Percentiles rank a stretch among this genome's conserved stretches.
phyloP scores from a whole-genome alignment of 176 grass and related monocot genomes.

The Raddia guianensis region DNA sequence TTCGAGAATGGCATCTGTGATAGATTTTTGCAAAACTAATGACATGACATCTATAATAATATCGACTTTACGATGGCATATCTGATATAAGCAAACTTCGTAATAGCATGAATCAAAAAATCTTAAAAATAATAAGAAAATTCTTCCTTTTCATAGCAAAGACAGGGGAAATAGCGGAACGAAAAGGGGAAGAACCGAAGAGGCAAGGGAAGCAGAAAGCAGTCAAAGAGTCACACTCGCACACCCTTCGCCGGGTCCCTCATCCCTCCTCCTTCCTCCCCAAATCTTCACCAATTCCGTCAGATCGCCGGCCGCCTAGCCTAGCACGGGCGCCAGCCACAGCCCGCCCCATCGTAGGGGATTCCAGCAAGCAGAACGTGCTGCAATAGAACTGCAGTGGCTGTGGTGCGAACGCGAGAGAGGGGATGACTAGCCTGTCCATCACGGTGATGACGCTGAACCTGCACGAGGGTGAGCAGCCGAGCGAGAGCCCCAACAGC shows the following conservation, averaged over 20 bases:
- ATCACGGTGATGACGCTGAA: slow-evolving; percentile 93
- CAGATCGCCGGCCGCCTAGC: slow-evolving; percentile 30
- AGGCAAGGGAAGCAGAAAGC: not conserved
- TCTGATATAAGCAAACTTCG: no score
- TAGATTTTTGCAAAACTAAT: no score
- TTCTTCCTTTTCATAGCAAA: no score
- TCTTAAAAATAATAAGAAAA: no score
- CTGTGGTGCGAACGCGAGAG: slow-evolving; percentile 10
- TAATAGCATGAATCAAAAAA: no score
- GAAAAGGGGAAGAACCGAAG: not conserved
- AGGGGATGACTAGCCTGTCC: slow-evolving; percentile 76
- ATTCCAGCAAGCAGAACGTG: not conserved
- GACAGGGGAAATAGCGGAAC: not conserved
- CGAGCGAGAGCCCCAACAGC: slow-evolving; percentile 70
- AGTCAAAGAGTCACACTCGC: not conserved
- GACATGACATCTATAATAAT: no score
- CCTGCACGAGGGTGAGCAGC: slow-evolving; percentile 79
- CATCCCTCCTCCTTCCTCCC: not conserved
- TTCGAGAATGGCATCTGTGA: no score
- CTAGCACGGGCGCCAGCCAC: not conserved
- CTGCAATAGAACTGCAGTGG: slow-evolving; percentile 2
- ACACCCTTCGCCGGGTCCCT: not conserved
- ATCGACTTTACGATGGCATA: no score
- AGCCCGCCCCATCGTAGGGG: not conserved
- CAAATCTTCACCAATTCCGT: slow-evolving; percentile 28